Percentiles rank a stretch among this genome's conserved stretches.
phyloP scores from a whole-genome alignment of 2,329 filamentous ascomycete genomes.

The Colletotrichum melonis region DNA sequence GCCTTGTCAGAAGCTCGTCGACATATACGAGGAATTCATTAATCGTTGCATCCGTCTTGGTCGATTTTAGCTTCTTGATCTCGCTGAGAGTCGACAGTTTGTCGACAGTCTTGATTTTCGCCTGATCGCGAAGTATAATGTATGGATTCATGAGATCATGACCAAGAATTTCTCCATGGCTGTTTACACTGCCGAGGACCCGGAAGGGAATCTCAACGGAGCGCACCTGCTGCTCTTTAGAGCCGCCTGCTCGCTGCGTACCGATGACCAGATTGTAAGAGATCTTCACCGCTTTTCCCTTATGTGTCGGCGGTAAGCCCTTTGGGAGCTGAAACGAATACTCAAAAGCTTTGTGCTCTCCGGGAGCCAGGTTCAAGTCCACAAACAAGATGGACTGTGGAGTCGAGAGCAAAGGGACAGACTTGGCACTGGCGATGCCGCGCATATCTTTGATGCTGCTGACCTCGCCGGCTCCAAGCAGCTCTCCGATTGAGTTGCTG shows the following conservation, averaged over 20 bases:
- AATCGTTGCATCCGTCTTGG: slow-evolving; percentile 43
- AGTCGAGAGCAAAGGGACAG: slow-evolving; percentile 91
- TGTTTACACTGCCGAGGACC: slow-evolving; percentile 92
- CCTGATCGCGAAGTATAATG: slow-evolving; percentile 86
- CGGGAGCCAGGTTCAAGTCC: slow-evolving; percentile 86
- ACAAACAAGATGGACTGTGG: slow-evolving; percentile 97
- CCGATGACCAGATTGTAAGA: slow-evolving; percentile 91
- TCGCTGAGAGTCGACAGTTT: slow-evolving; percentile 41
- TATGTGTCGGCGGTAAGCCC: slow-evolving; percentile 90
- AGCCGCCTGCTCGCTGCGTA: slow-evolving; percentile 85
- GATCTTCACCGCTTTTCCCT: slow-evolving; percentile 94
- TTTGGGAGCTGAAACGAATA: slow-evolving; percentile 89
- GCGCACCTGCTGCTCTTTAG: slow-evolving; percentile 83
- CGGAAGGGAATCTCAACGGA: slow-evolving; percentile 95
- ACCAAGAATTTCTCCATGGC: slow-evolving; percentile 86
- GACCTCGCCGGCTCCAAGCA: slow-evolving; percentile 87
- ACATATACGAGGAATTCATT: slow-evolving; percentile 82
- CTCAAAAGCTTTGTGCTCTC: slow-evolving; percentile 87
- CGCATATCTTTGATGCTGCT: slow-evolving; percentile 98
- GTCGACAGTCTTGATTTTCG: slow-evolving; percentile 69
- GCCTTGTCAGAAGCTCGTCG: slow-evolving; percentile 75
- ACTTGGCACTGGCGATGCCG: slow-evolving; percentile 84
- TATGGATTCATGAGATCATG: slow-evolving; percentile 97
- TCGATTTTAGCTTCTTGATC: slow-evolving; percentile 31
- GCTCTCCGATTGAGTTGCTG: slow-evolving; percentile 86